Evolutionary conservation across 2,329 filamentous ascomycete species (phyloP).

Genomic region (Tolypocladium tropicale): DNA sequence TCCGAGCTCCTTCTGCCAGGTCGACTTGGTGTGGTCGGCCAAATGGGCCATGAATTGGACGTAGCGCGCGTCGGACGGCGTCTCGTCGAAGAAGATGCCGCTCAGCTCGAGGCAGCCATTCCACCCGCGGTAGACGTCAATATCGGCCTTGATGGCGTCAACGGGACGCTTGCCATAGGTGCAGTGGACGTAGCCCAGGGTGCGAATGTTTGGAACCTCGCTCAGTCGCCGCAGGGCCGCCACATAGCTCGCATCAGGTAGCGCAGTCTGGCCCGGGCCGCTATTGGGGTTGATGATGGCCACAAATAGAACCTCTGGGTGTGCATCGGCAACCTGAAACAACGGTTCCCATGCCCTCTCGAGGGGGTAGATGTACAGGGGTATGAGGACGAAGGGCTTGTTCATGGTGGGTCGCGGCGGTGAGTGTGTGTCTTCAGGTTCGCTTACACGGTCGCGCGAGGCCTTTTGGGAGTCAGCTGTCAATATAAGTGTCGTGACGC

Average conservation of each 20-base stretch:
- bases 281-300: conserved; percentile 20
- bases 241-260: conserved; percentile 18
- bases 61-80: conserved; percentile 17
- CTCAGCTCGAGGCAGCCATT: conserved; percentile 26
- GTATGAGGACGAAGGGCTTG: conserved; percentile 15
- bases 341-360: conserved; percentile 18
- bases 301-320: conserved; percentile 15
- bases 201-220: conserved; percentile 12
- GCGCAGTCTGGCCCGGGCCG: conserved; percentile 14
- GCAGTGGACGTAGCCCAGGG: conserved; percentile 21
- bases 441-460: neutral
- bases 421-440: neutral
- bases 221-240: conserved; percentile 12
- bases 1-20: conserved; percentile 4
- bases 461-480: neutral
- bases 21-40: conserved; percentile 12
- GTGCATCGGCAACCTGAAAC: conserved; percentile 9
- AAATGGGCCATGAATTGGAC: conserved; percentile 13
- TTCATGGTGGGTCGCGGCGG: neutral
- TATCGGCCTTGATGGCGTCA: conserved; percentile 21
- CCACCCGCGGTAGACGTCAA: conserved; percentile 34
- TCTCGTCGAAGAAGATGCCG: conserved; percentile 40
- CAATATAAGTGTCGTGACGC: neutral
- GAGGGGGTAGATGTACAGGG: conserved; percentile 23
- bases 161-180: conserved; percentile 14